Base-by-base conservation (phyloP, 2,329 filamentous ascomycete genomes). In the Mollisiaceae sp. region DNA sequence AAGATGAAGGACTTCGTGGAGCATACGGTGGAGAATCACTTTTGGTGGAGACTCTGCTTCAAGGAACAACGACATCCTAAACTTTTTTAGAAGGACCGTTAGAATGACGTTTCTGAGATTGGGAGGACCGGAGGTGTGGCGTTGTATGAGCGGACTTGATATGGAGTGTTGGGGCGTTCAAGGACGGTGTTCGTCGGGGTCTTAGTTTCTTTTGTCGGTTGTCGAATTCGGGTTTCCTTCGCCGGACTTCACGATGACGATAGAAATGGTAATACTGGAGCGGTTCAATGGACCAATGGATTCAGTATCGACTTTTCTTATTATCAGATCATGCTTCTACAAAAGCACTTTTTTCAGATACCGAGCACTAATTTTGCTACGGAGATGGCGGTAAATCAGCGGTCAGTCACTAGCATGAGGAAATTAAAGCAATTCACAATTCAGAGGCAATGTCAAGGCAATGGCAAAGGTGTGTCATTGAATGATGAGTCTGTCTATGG, bases 381-480 rank as follows among this genome's bases (percentile, higher is more conserved):
- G n/a, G 45, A 50, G 12, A 2, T 22, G 2, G 38, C 11, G 38
- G 2, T 9, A 41, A 12, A 41, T 18, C 12, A 22, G 45, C 24
- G 22, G 20, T n/a, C 45, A 50, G 20, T 22, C 18, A 24, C 22
- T n/a, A 50, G n/a, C 24, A 54, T 50, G 11, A 20, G 6, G 1
- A 50, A 50, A 50, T 9, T 22, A 9, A 50, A 50, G n/a, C 15
- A 14, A 54, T 32, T 54, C 27, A 54, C 12, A 54, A 8, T 12
- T 54, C 50, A 54, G 43, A 20, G 43, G 24, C 55, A 54, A 36
- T n/a, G n/a, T n/a, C 18, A 39, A 65, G 36, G 41, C 63, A 64
- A 60, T 41, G 63, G 38, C 62, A 65, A 66, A 59, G 57, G 47
- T 47, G 57, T 65, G 62, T 45, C 62, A 66, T 68, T 66, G 64